Percentiles rank a stretch among this genome's conserved stretches.
Evolutionary conservation across 2,329 filamentous ascomycete species (phyloP).

Genomic region (Scedosporium apiospermum): DNA sequence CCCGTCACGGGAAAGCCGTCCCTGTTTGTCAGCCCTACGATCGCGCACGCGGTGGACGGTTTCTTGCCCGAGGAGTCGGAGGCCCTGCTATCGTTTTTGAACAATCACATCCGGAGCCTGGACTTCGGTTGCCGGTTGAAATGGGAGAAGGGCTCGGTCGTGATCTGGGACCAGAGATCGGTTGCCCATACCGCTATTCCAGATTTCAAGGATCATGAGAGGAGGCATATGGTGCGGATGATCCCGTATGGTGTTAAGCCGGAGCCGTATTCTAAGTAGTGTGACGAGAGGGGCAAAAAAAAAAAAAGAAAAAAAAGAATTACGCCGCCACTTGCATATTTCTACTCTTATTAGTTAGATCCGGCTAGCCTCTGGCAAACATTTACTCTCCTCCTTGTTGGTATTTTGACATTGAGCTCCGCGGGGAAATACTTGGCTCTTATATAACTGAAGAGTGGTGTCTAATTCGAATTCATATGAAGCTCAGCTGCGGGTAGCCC

Average conservation of each 20-base stretch:
- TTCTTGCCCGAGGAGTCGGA: constrained; percentile 21
- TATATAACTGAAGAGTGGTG: too few species aligned
- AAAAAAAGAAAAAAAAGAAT: too few species aligned
- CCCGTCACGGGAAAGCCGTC: constrained; percentile 18
- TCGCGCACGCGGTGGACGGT: constrained; percentile 17
- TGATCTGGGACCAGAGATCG: constrained; percentile 20
- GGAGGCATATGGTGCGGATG: constrained; percentile 20
- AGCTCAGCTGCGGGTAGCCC: too few species aligned
- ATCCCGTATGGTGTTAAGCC: constrained; percentile 19
- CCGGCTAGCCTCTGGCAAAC: too few species aligned
- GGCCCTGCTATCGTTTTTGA: constrained; percentile 16
- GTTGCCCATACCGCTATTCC: constrained; percentile 18
- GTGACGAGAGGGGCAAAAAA: too few species aligned
- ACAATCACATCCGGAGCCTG: constrained; percentile 19
- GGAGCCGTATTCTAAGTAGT: background rate
- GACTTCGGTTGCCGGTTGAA: constrained; percentile 19
- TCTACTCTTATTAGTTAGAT: too few species aligned
- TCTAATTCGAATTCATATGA: too few species aligned
- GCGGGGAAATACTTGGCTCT: too few species aligned
- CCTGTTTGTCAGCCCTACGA: constrained; percentile 20
- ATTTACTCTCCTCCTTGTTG: too few species aligned
- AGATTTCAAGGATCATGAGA: constrained; percentile 19
- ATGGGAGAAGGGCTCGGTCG: constrained; percentile 20
- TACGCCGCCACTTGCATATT: too few species aligned
- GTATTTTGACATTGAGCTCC: too few species aligned